Evolutionary conservation across 371 early-diverging fungal species (phyloP), one percentile per base, ranked within the genome.

Genomic region (Haplosporangium sp.): DNA sequence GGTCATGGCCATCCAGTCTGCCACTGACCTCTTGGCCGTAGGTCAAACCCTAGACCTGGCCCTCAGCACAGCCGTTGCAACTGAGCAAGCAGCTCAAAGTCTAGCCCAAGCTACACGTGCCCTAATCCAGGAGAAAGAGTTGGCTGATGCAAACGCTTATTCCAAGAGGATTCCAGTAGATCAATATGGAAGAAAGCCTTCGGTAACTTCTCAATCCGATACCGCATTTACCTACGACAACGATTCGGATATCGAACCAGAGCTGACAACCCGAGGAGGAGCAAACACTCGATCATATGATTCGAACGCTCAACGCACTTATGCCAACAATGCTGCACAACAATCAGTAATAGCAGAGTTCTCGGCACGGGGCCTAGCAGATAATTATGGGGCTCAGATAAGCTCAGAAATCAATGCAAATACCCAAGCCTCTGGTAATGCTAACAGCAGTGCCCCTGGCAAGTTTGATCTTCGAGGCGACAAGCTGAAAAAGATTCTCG

Each of bases 61-160:
- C n/a, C 67, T 79, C 39, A 69, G 64, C 61, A 72, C 67, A 10
- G 57, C 84, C 3, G 34, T 73, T 47, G 20, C 70, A 5, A 67
- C 83, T 7, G 86, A 84, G 15, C 71, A 72, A 17, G 77, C 82
- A 0, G 69, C 82, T 8, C 75, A 77, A 27, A 72, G 65, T 27
- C 72, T 84, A 7, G 72, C 84, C 4, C 76, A 81, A 47, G 83
- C 82, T 15, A 65, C 82, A 7, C 84, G 84, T 15, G 74, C 72
- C 27, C 56, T 84, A 34, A 69, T 78, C 35, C 82, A 86, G 61
- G 84, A 86, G 48, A 79, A 79, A 58, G 86, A 83, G 44, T 44
- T 59, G 47, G 63, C 71, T 7, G 76, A 76, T 27, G 67, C 76
- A n/a, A 57, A 20, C 8, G 63, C 55, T 0, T 61, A 69, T 17